A percentile compares a stretch with the other conserved stretches of the same genome.
These are phyloP conservation scores for Neodidymelliopsis sp. DNA, from an alignment of 2,329 filamentous ascomycete genomes.

Conservation along the genomic window DNA sequence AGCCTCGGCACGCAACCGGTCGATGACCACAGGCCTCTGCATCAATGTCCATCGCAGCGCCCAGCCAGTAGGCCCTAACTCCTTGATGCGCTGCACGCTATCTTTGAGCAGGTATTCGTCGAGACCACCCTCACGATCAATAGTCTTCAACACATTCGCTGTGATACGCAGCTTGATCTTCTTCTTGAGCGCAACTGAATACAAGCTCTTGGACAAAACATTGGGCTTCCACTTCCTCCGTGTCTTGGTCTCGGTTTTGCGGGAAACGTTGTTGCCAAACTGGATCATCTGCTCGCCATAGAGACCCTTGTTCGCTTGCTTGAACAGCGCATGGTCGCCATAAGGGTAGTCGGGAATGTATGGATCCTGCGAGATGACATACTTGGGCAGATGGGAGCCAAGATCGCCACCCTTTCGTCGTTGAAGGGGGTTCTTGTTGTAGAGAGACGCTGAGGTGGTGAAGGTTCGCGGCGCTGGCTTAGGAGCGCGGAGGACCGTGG, in stretches of 20 bases:
- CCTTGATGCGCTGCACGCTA: conserved; percentile 79
- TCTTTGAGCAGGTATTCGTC: conserved; percentile 89
- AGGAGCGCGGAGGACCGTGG: conserved; percentile 19
- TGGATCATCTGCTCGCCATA: conserved; percentile 75
- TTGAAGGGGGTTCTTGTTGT: conserved; percentile 36
- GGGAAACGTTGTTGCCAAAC: conserved; percentile 79
- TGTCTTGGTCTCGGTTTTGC: conserved; percentile 73
- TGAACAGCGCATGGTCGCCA: conserved; percentile 74
- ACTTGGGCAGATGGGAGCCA: conserved; percentile 46
- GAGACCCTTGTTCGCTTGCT: conserved; percentile 79
- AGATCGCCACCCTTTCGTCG: conserved; percentile 44
- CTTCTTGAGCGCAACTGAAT: conserved; percentile 66
- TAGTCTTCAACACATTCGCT: conserved; percentile 67
- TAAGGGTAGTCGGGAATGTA: conserved; percentile 69
- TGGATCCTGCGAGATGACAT: conserved; percentile 40
- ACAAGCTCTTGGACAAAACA: conserved; percentile 71
- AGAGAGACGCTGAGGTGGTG: conserved; percentile 30
- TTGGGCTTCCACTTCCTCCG: conserved; percentile 79
- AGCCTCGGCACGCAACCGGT: conserved; percentile 71
- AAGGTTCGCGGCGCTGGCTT: conserved; percentile 37
- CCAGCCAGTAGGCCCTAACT: conserved; percentile 91
- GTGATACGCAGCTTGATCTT: conserved; percentile 74
- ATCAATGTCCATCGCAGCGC: conserved; percentile 87
- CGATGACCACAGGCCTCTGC: conserved; percentile 74
- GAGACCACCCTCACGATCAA: conserved; percentile 86